Conservation (phyloP, 169 alveolate genomes). For the Sarcocystis neurona region DNA sequence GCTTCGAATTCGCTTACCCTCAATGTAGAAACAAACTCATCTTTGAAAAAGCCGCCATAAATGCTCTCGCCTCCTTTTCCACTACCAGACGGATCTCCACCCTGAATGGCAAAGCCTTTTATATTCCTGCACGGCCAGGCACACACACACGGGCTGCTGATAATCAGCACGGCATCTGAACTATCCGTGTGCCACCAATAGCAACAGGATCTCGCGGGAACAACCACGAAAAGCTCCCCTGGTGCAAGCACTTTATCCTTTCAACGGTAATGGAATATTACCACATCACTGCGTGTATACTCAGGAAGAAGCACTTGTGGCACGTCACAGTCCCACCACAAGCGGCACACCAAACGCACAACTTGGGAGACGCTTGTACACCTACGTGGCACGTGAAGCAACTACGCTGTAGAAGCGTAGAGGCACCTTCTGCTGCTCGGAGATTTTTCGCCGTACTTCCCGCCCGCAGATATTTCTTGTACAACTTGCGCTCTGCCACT, state of each 20-base stretch:
- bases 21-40: slow-evolving; percentile 83
- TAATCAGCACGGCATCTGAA: neutral
- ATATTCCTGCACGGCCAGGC: slow-evolving; percentile 82
- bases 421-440: too few species aligned
- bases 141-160: neutral
- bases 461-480: too few species aligned
- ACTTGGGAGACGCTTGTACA: too few species aligned
- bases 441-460: too few species aligned
- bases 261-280: neutral
- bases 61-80: slow-evolving; percentile 99
- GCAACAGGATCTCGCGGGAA: neutral
- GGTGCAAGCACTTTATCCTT: neutral
- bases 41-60: slow-evolving; percentile 94
- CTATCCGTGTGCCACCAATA: neutral
- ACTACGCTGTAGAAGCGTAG: too few species aligned
- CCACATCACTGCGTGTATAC: neutral
- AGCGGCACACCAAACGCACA: neutral
- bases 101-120: slow-evolving; percentile 95
- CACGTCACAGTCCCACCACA: neutral
- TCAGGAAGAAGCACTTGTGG: neutral
- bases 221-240: neutral
- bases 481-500: too few species aligned
- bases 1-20: neutral
- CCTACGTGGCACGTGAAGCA: too few species aligned
- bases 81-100: slow-evolving; percentile 98